Evolutionary conservation across 257 asterid genomes (phyloP), one percentile per base, ranked within the genome.

Genomic region (Gynochthodes officinalis): DNA sequence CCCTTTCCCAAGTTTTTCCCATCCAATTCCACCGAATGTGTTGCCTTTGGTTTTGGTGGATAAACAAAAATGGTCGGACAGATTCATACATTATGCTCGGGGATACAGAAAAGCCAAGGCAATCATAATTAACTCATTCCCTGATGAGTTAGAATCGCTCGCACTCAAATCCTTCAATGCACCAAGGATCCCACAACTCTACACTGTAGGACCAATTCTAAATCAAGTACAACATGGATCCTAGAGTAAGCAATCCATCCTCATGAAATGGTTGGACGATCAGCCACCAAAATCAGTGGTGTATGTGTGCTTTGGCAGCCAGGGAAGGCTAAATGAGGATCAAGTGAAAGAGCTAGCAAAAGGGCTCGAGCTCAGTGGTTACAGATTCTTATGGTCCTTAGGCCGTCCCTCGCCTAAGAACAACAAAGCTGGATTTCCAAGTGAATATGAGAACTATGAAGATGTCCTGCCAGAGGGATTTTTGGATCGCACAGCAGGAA

Each of bases 271-370:
- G 90, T 81, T 89, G 0, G 86, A 86, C 39, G 57, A 70, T 0
- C 89, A 84, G 19, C 83, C 82, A 11, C 19, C 49, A 30, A 4
- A 67, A 3, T 88, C 93, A 7, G 90, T 88, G 53, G 76, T 86
- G 40, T 81, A 84, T 58, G 23, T 88, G 2, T 86, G 90, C 44
- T 86, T 88, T n/a, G 93, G 90, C 15, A 88, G 90, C 69, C 81
- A 76, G 65, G 91, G 90, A 66, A 82, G 95, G 69, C 58, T 86
- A 3, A 76, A 73, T 68, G 71, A 55, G 0, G 73, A 52, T 0
- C 86, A 84, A 48, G 78, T 86, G 3, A 72, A 50, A 6, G 86
- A 88, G 67, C 69, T 88, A 27, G 91, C 89, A 0, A 1, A 23
- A 0, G 95, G 83, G 40, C 76, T 88, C 0, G 95, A 88, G 76